Evolutionary conservation across 257 asterid genomes (phyloP).

Genomic region (Solanum rostratum): DNA sequence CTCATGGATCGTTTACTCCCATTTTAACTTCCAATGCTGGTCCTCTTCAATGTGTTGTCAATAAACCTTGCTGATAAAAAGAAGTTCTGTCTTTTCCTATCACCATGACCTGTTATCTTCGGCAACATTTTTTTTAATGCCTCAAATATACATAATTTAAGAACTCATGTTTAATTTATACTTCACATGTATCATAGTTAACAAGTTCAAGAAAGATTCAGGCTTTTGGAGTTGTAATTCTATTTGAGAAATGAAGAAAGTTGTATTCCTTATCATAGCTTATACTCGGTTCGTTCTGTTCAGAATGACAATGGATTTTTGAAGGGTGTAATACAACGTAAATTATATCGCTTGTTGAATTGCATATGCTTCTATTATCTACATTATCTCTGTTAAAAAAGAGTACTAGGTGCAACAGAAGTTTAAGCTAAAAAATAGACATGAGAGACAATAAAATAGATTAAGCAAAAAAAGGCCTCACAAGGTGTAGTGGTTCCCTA

Average conservation of each 20-base stretch:
- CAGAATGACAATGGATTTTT: background rate
- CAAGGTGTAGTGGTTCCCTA: background rate
- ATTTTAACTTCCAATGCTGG: conserved; percentile 58
- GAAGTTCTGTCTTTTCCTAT: background rate
- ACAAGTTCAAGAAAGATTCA: background rate
- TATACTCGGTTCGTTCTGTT: background rate
- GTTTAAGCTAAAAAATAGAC: background rate
- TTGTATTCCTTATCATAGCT: background rate
- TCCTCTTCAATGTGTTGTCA: conserved; percentile 32
- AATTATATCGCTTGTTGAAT: background rate
- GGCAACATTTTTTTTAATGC: background rate
- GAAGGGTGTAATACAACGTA: background rate
- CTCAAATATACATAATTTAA: background rate
- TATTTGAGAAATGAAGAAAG: background rate
- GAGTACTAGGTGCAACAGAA: background rate
- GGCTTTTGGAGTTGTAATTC: background rate
- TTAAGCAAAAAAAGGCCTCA: background rate
- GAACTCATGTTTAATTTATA: background rate
- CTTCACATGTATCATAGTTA: background rate
- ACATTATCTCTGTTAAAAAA: background rate
- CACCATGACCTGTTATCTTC: background rate
- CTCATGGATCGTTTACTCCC: conserved; percentile 53
- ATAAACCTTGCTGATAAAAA: conserved; percentile 17
- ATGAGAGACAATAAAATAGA: background rate
- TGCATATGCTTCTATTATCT: background rate